Conservation (phyloP, 1,139 yeast genomes). For the Taiozyma sp. region DNA sequence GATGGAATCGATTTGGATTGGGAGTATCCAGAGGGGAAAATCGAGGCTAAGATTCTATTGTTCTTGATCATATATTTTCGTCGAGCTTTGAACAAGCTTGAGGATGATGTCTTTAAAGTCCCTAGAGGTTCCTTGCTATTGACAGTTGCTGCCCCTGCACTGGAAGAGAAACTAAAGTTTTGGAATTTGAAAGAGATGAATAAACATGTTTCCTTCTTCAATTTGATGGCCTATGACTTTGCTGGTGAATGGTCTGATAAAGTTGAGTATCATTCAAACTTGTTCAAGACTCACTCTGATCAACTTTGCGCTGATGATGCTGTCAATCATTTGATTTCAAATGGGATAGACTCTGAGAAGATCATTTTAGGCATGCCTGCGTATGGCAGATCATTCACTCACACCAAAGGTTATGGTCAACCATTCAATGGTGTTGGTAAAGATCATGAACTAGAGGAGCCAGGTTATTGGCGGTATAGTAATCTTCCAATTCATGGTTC, state of each 20-base stretch:
- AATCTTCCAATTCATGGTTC: conserved; percentile 41
- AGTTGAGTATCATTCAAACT: conserved; percentile 68
- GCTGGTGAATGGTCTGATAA: conserved; percentile 70
- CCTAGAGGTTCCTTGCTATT: conserved; percentile 39
- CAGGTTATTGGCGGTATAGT: conserved; percentile 54
- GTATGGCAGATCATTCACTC: conserved; percentile 72
- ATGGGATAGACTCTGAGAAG: conserved; percentile 45
- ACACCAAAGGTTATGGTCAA: conserved; percentile 37
- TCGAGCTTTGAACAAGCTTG: not conserved
- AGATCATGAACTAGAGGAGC: conserved; percentile 36
- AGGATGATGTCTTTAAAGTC: conserved; percentile 8
- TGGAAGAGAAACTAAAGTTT: conserved; percentile 37
- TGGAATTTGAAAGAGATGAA: conserved; percentile 52
- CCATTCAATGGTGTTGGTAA: conserved; percentile 45
- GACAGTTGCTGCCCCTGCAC: conserved; percentile 77
- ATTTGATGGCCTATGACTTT: conserved; percentile 88
- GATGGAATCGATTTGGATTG: conserved; percentile 95
- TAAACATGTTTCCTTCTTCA: conserved; percentile 61
- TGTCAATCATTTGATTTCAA: conserved; percentile 37
- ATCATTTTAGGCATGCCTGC: conserved; percentile 85
- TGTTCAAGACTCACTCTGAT: conserved; percentile 41
- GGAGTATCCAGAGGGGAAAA: conserved; percentile 68
- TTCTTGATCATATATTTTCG: conserved; percentile 1
- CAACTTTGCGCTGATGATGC: conserved; percentile 48
- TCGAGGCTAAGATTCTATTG: conserved; percentile 37